phyloP scores from a whole-genome alignment of 2,329 filamentous ascomycete genomes.

The Chaetomiaceae sp. region DNA sequence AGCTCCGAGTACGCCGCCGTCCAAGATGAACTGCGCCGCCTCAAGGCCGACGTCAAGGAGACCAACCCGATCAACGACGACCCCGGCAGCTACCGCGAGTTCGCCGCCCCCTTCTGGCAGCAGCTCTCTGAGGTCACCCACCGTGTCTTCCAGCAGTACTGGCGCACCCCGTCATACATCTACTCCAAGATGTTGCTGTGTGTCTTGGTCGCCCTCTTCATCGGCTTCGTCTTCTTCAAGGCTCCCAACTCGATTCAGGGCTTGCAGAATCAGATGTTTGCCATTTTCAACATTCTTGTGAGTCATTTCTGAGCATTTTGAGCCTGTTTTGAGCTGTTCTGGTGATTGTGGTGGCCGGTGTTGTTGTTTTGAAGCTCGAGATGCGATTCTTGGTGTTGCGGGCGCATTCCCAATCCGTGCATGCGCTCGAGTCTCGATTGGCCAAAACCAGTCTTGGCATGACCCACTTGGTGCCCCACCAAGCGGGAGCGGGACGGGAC shows the following conservation, averaged over 20 bases:
- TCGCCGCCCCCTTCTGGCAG: constrained; percentile 66
- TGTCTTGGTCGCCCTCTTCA: constrained; percentile 62
- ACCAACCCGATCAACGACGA: constrained; percentile 31
- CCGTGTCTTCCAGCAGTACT: constrained; percentile 87
- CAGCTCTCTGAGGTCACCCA: constrained; percentile 65
- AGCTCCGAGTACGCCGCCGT: constrained; percentile 53
- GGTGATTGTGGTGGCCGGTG: no score
- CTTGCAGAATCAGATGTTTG: constrained; percentile 81
- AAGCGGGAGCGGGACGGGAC: no score
- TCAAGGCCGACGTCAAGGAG: constrained; percentile 46
- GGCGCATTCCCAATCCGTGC: no score
- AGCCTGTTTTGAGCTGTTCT: neutral
- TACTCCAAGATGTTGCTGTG: constrained; percentile 74
- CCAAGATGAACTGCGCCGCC: constrained; percentile 51
- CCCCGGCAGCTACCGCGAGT: constrained; percentile 60
- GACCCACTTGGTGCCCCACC: no score
- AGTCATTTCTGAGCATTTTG: constrained; percentile 28
- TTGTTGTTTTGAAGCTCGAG: no score
- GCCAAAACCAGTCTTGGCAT: no score
- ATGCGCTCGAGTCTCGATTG: no score
- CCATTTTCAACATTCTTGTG: constrained; percentile 66
- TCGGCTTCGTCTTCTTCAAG: constrained; percentile 75
- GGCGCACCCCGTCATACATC: constrained; percentile 84
- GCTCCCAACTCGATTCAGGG: constrained; percentile 69
- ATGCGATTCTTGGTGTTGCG: no score